Base-by-base conservation (phyloP, 257 asterid species). In the Primulina eburnea region DNA sequence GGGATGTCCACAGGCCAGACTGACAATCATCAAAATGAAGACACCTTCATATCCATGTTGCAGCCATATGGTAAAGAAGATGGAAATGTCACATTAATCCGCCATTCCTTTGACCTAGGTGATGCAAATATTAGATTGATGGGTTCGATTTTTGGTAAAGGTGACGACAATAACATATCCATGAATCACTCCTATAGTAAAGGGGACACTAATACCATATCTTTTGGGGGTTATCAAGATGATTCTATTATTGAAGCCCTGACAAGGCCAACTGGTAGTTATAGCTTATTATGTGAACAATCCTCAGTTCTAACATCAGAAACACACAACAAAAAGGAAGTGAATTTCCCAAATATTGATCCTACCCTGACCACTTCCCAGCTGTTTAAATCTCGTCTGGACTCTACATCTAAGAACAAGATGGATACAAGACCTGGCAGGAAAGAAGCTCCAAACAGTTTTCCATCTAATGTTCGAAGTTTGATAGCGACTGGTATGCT, bases 401-500 rank as follows among this genome's bases (percentile, higher is more conserved):
- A 77, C 35, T 34, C 73, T 50, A 61, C 68, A 16, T 20, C 77
- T 26, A 82, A 80, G 77, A 63, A 8, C 43, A 80, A 74, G 77
- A 24, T 63, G 9, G 87, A 77, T 57, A 17, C 79, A 55, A 77
- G 78, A 62, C 34, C 78, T 56, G 62, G 81, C 32, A 79, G 68
- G 56, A 85, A 78, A 73, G 90, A 77, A 69, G 84, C 87, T 33
- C 87, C 84, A 17, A 78, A 85, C 50, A 78, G 87, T 70, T 82
- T 82, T 64, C 90, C 85, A 26, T 80, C 88, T 59, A 85, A 83
- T 62, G 90, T 85, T 43, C 77, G 84, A 71, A 81, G 86, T 76
- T 78, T 86, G 78, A 74, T 79, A 28, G 77, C 82, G 40, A 86
- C 92, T 10, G 89, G 92, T 62, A 82, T 86, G 70, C 83, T 86